Percentiles rank a stretch among this genome's conserved stretches.
Evolutionary conservation across 2,329 filamentous ascomycete genomes (phyloP).

Genomic region (Pseudogymnoascus destructans): DNA sequence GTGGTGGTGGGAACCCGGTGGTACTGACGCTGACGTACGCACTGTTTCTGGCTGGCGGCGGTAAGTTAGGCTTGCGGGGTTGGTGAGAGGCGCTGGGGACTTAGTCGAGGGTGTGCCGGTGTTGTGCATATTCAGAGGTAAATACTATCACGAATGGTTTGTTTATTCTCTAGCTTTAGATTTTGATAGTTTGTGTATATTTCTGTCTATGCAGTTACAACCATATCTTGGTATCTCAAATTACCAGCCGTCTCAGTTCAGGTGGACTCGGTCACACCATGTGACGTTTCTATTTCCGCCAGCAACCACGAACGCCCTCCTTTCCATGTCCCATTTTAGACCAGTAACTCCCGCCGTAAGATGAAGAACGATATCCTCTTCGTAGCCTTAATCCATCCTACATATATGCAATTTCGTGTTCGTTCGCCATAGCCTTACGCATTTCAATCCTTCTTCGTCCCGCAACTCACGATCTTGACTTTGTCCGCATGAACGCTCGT

Average conservation of each 20-base stretch:
- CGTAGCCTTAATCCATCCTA: not conserved
- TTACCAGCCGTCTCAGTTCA: not conserved
- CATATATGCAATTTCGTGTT: not conserved
- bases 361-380: not conserved
- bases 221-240: not conserved
- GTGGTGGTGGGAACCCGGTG: not conserved
- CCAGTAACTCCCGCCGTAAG: not conserved
- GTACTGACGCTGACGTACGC: not conserved
- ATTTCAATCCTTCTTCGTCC: slow-evolving; percentile 32
- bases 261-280: slow-evolving; percentile 1
- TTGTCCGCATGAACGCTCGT: slow-evolving; percentile 69
- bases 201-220: not conserved
- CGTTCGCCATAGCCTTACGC: not conserved
- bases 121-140: not conserved
- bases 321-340: not conserved
- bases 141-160: not conserved
- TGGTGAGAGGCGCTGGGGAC: not conserved
- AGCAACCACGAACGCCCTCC: not conserved
- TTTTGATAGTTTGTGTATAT: not conserved
- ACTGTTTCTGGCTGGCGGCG: not conserved
- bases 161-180: not conserved
- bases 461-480: slow-evolving; percentile 97
- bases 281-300: not conserved
- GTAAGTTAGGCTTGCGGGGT: not conserved
- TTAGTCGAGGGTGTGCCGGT: not conserved